Percentiles rank a stretch among this genome's conserved stretches.
Evolutionary conservation across 441 rosid genomes (phyloP).

Genomic region (Croton setiger): DNA sequence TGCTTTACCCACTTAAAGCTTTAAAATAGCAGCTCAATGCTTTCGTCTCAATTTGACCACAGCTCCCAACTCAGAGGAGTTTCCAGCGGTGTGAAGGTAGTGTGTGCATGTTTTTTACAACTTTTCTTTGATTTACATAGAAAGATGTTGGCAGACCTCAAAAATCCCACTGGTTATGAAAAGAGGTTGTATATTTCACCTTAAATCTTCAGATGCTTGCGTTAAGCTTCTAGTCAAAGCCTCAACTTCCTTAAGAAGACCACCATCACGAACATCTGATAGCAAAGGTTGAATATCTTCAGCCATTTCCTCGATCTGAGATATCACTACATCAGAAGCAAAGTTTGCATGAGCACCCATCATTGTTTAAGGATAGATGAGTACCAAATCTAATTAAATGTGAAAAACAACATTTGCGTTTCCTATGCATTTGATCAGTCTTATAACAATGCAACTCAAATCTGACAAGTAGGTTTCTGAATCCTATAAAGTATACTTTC

Average conservation of each 20-base stretch:
- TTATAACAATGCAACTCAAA: not conserved
- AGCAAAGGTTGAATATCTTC: constrained; percentile 96
- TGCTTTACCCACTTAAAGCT: not conserved
- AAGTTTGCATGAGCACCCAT: constrained; percentile 46
- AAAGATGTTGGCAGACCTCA: not conserved
- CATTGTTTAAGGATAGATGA: constrained; percentile 4
- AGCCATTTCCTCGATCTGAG: constrained; percentile 95
- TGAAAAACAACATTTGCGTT: not conserved
- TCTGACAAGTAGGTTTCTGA: not conserved
- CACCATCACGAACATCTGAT: constrained; percentile 72
- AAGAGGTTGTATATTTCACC: constrained; percentile 39
- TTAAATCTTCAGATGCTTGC: constrained; percentile 85
- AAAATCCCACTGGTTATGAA: not conserved
- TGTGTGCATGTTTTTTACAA: not conserved
- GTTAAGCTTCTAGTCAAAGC: constrained; percentile 72
- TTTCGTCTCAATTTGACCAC: constrained; percentile 1
- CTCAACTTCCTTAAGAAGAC: constrained; percentile 88
- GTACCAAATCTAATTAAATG: constrained; percentile 6
- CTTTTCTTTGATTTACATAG: not conserved
- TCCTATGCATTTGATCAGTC: not conserved
- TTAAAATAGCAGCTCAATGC: not conserved
- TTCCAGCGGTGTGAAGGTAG: not conserved
- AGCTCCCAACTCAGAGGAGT: not conserved
- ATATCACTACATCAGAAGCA: constrained; percentile 69
- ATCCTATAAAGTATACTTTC: not conserved